Evolutionary conservation across 2,329 filamentous ascomycete genomes (phyloP).

Genomic region (Fusarium temperatum): DNA sequence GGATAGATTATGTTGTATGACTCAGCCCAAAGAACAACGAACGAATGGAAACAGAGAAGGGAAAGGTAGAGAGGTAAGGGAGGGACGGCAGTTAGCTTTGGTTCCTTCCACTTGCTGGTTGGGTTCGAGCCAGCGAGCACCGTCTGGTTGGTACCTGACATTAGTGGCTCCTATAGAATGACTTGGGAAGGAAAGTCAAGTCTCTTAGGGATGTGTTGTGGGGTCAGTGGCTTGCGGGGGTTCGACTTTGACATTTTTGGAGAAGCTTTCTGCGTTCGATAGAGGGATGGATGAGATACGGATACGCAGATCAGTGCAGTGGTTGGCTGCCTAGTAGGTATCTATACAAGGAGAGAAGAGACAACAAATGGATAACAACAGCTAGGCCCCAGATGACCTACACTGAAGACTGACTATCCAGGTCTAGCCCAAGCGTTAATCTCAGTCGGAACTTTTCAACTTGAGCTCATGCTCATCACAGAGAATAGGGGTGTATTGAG

Average conservation of each 20-base stretch:
- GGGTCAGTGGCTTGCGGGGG: conserved; percentile 32
- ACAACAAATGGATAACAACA: conserved; percentile 20
- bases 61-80: not conserved
- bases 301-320: conserved; percentile 14
- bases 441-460: conserved; percentile 25
- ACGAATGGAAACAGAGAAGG: not conserved
- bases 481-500: conserved; percentile 25
- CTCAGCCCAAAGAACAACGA: not conserved
- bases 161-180: conserved; percentile 35
- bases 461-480: not conserved
- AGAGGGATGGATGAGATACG: conserved; percentile 5
- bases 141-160: conserved; percentile 38
- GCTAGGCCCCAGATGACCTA: conserved; percentile 3
- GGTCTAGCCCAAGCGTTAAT: conserved; percentile 32
- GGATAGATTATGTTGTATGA: not conserved
- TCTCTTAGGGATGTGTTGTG: conserved; percentile 14
- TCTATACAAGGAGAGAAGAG: conserved; percentile 23
- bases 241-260: conserved; percentile 17
- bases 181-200: conserved; percentile 21
- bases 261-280: conserved; percentile 6
- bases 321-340: not conserved
- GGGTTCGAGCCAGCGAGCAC: conserved; percentile 25
- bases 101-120: conserved; percentile 20
- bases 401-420: conserved; percentile 21
- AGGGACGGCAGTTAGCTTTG: conserved; percentile 19